Evolutionary conservation across 331 rosid species (phyloP).

Genomic region (Malus hybrid): DNA sequence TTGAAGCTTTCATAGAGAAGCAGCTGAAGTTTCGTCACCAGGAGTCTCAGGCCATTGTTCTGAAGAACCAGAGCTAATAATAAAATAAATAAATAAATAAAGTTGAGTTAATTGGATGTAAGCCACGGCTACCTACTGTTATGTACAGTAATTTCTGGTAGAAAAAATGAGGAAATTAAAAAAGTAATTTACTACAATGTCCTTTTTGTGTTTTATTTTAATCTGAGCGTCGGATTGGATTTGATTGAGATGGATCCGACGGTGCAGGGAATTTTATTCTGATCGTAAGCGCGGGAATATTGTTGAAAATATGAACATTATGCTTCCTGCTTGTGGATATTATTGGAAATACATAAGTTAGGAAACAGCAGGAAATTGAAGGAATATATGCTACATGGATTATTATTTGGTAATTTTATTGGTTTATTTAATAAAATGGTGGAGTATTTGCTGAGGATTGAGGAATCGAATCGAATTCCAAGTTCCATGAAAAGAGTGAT

Average conservation of each 20-base stretch:
- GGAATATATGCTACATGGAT: no score
- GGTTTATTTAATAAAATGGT: not conserved
- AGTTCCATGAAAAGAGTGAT: not conserved
- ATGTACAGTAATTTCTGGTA: not conserved
- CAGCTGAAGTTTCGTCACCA: slow-evolving; percentile 55
- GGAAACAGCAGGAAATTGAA: no score
- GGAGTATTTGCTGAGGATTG: not conserved
- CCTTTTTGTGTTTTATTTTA: not conserved
- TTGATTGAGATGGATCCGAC: not conserved
- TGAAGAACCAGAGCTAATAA: slow-evolving; percentile 15
- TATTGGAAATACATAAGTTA: no score
- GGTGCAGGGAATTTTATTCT: not conserved
- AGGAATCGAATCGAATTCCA: slow-evolving; percentile 8
- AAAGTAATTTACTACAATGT: not conserved
- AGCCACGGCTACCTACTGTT: not conserved
- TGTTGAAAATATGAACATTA: not conserved
- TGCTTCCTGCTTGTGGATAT: not conserved
- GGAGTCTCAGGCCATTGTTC: slow-evolving; percentile 39
- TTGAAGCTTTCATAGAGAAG: slow-evolving; percentile 71
- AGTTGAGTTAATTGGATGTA: not conserved
- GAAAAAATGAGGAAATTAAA: not conserved
- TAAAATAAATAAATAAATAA: not conserved
- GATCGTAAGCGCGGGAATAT: not conserved
- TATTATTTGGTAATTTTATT: not conserved
- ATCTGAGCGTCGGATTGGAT: not conserved